These are phyloP conservation scores for Trypanosoma brucei DNA, from an alignment of 208 protist species.

Conservation along the genomic window DNA sequence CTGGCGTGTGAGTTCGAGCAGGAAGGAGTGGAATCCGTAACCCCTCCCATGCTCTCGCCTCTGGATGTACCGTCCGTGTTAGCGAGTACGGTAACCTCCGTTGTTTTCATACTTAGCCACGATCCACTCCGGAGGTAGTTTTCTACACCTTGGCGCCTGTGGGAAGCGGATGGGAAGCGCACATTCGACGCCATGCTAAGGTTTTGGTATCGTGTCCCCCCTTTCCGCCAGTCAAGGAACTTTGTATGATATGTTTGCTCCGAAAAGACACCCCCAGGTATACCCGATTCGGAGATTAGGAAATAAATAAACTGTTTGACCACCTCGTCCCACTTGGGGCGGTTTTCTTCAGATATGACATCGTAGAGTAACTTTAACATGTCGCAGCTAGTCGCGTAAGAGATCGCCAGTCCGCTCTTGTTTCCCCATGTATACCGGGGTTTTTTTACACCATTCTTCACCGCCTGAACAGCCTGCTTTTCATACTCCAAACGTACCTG, in stretches of 20 bases:
- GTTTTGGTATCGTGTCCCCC: conserved; percentile 76
- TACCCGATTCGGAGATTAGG: conserved; percentile 56
- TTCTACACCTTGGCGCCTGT: conserved; percentile 73
- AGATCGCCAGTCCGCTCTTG: conserved; percentile 76
- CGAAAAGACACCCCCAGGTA: conserved; percentile 47
- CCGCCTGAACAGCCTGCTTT: conserved; percentile 42
- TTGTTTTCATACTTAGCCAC: conserved; percentile 3
- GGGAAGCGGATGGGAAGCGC: conserved; percentile 71
- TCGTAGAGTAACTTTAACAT: conserved; percentile 80
- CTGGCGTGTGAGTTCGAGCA: not conserved
- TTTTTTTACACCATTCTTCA: conserved; percentile 27
- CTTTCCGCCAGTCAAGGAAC: conserved; percentile 86
- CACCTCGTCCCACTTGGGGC: conserved; percentile 57
- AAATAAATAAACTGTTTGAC: conserved; percentile 57
- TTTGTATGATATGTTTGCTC: conserved; percentile 77
- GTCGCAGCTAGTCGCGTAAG: conserved; percentile 83
- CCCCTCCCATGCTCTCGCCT: conserved; percentile 10
- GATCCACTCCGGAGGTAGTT: conserved; percentile 55
- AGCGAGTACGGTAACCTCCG: no score
- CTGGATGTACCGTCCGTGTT: conserved; percentile 26
- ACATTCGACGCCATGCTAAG: conserved; percentile 66
- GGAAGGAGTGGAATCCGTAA: not conserved
- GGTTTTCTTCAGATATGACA: conserved; percentile 42
- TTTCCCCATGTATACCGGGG: conserved; percentile 79
- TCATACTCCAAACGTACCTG: conserved; percentile 56